Evolutionary conservation across 768 basidiomycete species (phyloP).

Genomic region (Agrocybe chaxingu): DNA sequence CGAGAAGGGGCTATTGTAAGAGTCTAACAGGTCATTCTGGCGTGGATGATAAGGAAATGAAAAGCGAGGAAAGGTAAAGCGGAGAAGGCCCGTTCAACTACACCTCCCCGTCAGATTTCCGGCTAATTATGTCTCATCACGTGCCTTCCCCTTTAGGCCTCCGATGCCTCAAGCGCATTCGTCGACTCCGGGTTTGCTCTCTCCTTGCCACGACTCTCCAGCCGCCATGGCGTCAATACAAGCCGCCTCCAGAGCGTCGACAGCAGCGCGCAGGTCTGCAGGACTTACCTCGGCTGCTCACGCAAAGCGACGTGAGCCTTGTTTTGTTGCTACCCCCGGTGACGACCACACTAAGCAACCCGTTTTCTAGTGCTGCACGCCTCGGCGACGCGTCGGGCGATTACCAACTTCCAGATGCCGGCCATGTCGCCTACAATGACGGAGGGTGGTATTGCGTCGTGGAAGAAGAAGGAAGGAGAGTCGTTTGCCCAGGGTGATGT

Average conservation of each 20-base stretch:
- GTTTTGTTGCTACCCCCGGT: neutral
- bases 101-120: neutral
- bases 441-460: slow-evolving; percentile 85
- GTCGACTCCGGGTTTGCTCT: neutral
- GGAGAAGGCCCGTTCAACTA: too few relatives aligned
- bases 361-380: slow-evolving; percentile 50
- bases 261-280: neutral
- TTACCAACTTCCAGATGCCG: slow-evolving; percentile 84
- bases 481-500: slow-evolving; percentile 80
- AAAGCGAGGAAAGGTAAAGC: too few relatives aligned
- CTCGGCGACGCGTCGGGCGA: slow-evolving; percentile 37
- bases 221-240: slow-evolving; percentile 2
- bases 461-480: slow-evolving; percentile 90
- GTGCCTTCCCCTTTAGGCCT: neutral
- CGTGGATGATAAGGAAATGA: too few relatives aligned
- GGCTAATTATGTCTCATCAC: neutral
- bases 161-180: neutral
- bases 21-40: neutral
- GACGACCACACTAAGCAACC: neutral
- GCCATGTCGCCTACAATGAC: slow-evolving; percentile 99
- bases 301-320: slow-evolving; percentile 16
- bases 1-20: neutral
- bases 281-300: neutral
- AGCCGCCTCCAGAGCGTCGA: neutral
- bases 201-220: slow-evolving; percentile 1